Base-by-base conservation (phyloP, 140 eudicot species). In the Anethum foeniculum region DNA sequence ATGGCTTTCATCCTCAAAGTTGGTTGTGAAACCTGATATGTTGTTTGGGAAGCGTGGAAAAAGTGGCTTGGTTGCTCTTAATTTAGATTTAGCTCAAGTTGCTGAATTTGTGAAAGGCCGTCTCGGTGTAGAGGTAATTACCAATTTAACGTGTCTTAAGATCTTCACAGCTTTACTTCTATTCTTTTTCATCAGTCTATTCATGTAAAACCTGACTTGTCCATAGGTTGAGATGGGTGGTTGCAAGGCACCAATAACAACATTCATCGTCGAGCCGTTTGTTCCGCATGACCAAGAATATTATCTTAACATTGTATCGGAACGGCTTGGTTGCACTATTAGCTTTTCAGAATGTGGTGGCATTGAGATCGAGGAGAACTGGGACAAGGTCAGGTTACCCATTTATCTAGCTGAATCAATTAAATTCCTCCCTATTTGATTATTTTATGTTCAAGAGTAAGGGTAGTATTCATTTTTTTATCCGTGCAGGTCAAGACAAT, bases 331-430 rank as follows among this genome's bases (percentile, higher is more conserved):
- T 7, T 84, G 85, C 65, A 86, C 90, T 49, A 89, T 92, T 54
- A 92, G 96, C 87, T 90, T 90, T 86, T 92, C 97, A 30, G 96
- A 92, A 84, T 90, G 97, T 72, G 97, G 97, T 34, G 97, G 97
- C 21, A 92, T 90, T 85, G 97, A 90, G 68, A 92, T 92, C 72
- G 96, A 92, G 85, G 97, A 92, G 75, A 92, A 92, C 82, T 92
- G 97, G 97, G 97, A 92, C 78, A 92, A 90, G 96, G 97, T 92
- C 60, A 77, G 81, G 43, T 65, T 34, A 43, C 21, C 13, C 23
- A 41, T 1, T 39, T 11, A 7, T 73, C 7, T 19, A 36, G 7
- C 7, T 73, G 21, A 21, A 32, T 25, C 9, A 19, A 0, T 16
- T 4, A 12, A 11, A 5, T 62, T 62, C 71, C 30, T 27, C 36